These are phyloP conservation scores for Candida ficus DNA, from an alignment of 805 yeast species.

Conservation along the genomic window DNA sequence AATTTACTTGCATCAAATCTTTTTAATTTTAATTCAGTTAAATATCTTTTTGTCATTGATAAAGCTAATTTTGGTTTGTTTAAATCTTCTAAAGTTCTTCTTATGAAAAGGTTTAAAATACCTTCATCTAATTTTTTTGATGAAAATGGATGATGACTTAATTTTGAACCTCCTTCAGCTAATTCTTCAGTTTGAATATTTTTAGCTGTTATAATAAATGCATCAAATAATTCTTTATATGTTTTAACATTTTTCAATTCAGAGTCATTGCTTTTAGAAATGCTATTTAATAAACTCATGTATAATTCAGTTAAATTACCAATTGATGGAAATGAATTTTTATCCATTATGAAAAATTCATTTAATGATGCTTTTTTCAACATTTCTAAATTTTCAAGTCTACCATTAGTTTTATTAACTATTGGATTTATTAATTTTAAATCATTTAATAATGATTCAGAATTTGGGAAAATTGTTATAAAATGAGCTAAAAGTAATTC, in stretches of 20 bases:
- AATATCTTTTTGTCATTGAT: conserved; percentile 11
- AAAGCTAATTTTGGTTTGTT: conserved; percentile 14
- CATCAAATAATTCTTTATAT: not conserved
- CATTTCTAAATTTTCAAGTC: not conserved
- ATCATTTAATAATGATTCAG: conserved; percentile 10
- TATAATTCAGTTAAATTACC: conserved; percentile 17
- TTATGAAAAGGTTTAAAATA: conserved; percentile 15
- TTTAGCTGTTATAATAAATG: not conserved
- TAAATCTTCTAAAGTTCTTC: conserved; percentile 5
- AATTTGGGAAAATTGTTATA: conserved; percentile 14
- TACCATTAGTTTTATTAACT: conserved; percentile 1
- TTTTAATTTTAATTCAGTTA: conserved; percentile 3
- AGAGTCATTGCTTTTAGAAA: conserved; percentile 3
- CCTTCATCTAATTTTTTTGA: conserved; percentile 14
- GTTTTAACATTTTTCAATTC: not conserved
- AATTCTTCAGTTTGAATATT: not conserved
- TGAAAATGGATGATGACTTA: conserved; percentile 12
- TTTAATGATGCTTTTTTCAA: conserved; percentile 5
- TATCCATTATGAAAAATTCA: conserved; percentile 8
- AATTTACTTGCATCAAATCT: conserved; percentile 7
- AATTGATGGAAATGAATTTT: conserved; percentile 9
- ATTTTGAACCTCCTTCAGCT: not conserved
- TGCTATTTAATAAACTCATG: conserved; percentile 9
- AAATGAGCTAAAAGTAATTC: conserved; percentile 21
- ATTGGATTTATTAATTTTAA: conserved; percentile 17